These are phyloP conservation scores for Omphalea diandra DNA, from an alignment of 441 rosid species.

Conservation along the genomic window DNA sequence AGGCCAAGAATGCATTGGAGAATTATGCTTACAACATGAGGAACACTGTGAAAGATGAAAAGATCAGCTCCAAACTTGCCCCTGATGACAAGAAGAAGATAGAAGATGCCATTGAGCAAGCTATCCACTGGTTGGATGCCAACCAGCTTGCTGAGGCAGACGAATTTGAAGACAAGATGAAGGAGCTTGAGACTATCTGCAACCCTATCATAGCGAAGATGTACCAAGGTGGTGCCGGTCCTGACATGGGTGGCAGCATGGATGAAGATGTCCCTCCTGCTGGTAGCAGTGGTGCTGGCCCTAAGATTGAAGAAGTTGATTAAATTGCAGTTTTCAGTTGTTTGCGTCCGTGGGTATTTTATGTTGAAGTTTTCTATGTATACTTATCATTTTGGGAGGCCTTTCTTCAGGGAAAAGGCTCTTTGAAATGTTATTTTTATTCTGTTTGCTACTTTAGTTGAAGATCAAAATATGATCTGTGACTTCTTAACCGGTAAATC, in stretches of 20 bases:
- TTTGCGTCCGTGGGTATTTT: neutral
- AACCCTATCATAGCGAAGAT: constrained; percentile 78
- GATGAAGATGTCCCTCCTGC: constrained; percentile 46
- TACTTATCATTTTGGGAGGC: too few species aligned
- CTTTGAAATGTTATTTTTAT: too few species aligned
- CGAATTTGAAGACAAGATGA: too few species aligned
- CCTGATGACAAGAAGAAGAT: constrained; percentile 70
- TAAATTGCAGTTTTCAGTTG: constrained; percentile 17
- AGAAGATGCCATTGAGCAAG: constrained; percentile 59
- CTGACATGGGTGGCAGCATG: constrained; percentile 47
- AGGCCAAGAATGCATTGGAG: constrained; percentile 65
- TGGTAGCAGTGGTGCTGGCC: constrained; percentile 53
- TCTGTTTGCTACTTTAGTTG: too few species aligned
- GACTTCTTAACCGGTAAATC: too few species aligned
- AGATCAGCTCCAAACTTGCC: constrained; percentile 53
- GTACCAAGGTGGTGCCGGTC: constrained; percentile 69
- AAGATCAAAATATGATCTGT: too few species aligned
- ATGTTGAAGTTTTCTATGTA: neutral
- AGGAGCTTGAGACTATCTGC: too few species aligned
- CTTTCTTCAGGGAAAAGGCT: too few species aligned
- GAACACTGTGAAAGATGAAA: constrained; percentile 75
- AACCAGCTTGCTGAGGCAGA: constrained; percentile 76
- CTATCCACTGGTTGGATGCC: constrained; percentile 67
- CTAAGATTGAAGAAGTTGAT: constrained; percentile 59
- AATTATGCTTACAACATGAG: constrained; percentile 83